Base-by-base conservation (phyloP, 2,329 filamentous ascomycete genomes). In the Falciphora oryzae region DNA sequence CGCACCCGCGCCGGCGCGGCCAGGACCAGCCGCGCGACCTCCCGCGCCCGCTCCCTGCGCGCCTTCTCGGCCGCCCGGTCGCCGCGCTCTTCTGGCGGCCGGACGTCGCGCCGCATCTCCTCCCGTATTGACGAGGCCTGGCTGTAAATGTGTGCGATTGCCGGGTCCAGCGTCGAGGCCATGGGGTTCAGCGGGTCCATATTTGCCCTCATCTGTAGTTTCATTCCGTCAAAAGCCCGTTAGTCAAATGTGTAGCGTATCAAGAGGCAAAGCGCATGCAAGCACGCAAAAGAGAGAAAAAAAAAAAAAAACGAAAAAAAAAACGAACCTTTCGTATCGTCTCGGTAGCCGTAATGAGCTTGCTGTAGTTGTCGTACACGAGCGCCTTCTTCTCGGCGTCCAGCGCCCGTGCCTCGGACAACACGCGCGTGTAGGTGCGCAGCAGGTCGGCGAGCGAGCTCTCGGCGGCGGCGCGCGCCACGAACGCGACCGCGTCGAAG, bases 281-380 rank as follows among this genome's bases (percentile, higher is more conserved):
- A 29, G 14, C 4, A 31, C 8, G n/a, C 28, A 22, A 18, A 22
- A 61, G 25, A 27, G 6, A 3, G 25, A 61, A 67, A 28, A 22
- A 31, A n/a, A 6, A 28, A 25, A 29, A 50, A 16, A 13, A 58
- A n/a, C n/a, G n/a, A 27, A 64, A 27, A 18, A 59, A 18, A 44
- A 65, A 65, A 64, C 65, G 35, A 25, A 86, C 85, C 78, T 91
- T 92, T 62, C 91, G 85, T 72, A 99, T 99, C 3, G 94, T 98
- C 76, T 97, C 94, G 14, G 96, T 97, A 1, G 95, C 95, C n/a
- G 89, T 86, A 69, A 99, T 97, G 69, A 99, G 79, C 78, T 98
- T 98, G 70, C 90, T 95, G 76, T 98, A 99, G 74, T 99, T 99
- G 75, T 99, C 94, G 75, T 99, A 99, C 5, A 99, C 95, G 67